Evolutionary conservation across 768 basidiomycete species (phyloP).

Genomic region (Floccularia luteovirens): DNA sequence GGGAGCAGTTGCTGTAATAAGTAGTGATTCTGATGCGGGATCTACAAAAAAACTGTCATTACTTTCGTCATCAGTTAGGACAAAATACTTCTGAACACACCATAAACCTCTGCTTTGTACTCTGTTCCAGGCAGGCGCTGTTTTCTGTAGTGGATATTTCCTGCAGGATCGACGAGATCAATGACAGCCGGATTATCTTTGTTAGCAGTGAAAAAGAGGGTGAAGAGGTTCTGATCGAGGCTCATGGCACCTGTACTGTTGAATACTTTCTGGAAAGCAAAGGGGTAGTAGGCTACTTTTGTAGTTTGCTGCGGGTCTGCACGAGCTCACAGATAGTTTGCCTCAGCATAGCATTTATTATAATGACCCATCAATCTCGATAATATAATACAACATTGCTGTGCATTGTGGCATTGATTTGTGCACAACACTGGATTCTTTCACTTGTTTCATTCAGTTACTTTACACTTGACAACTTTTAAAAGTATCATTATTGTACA

Average conservation of each 20-base stretch:
- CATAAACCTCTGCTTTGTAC: slow-evolving; percentile 64
- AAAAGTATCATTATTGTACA: too few species aligned
- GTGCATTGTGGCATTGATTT: too few species aligned
- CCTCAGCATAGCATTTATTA: too few species aligned
- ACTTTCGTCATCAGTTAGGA: background rate
- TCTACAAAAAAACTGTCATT: slow-evolving; percentile 30
- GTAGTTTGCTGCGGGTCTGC: too few species aligned
- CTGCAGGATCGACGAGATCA: slow-evolving; percentile 64
- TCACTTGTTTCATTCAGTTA: too few species aligned
- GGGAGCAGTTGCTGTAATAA: slow-evolving; percentile 61
- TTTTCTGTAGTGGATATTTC: slow-evolving; percentile 66
- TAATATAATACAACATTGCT: too few species aligned
- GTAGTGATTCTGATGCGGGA: slow-evolving; percentile 63
- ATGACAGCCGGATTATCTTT: slow-evolving; percentile 51
- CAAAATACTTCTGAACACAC: slow-evolving; percentile 25
- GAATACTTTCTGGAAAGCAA: slow-evolving; percentile 7
- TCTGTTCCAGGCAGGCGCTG: slow-evolving; percentile 43
- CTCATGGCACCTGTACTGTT: slow-evolving; percentile 44
- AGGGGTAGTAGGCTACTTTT: slow-evolving; percentile 4
- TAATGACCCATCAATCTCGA: too few species aligned
- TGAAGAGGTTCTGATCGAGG: slow-evolving; percentile 82
- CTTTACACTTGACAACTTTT: too few species aligned
- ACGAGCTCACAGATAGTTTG: too few species aligned
- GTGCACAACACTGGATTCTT: too few species aligned
- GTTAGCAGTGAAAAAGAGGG: slow-evolving; percentile 57